Evolutionary conservation across 176 grass and related monocot genomes (phyloP).

Genomic region (Bolboschoenus planiculmis): DNA sequence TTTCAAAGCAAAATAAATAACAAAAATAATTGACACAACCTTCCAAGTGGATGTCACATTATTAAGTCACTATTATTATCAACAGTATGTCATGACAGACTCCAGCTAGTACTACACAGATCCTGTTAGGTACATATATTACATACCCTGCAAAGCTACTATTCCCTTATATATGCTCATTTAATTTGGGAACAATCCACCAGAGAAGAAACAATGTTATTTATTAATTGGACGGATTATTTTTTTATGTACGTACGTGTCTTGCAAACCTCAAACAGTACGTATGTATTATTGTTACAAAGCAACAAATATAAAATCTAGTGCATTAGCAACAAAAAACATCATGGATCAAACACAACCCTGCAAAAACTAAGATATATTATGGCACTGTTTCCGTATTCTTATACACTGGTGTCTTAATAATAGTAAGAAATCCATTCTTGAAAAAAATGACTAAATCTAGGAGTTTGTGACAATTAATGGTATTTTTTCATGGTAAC

Average conservation of each 20-base stretch:
- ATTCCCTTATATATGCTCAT: conserved; percentile 22
- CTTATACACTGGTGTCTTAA: background rate
- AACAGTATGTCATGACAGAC: conserved; percentile 19
- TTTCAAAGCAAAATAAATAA: background rate
- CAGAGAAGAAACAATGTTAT: background rate
- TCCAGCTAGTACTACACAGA: conserved; percentile 21
- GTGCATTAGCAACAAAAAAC: background rate
- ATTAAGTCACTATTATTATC: conserved; percentile 18
- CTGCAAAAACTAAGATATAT: background rate
- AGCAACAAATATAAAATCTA: background rate
- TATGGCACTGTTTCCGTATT: background rate
- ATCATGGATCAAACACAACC: background rate
- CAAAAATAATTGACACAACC: background rate
- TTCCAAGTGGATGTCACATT: conserved; percentile 3
- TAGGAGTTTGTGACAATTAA: background rate
- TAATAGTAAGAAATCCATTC: background rate
- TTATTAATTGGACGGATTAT: background rate
- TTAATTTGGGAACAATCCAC: conserved; percentile 9
- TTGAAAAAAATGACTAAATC: background rate
- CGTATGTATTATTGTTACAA: background rate
- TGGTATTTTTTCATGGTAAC: background rate
- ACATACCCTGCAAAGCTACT: conserved; percentile 20
- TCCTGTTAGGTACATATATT: conserved; percentile 22
- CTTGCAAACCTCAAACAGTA: background rate
- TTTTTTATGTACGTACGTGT: background rate